Evolutionary conservation across 2,329 filamentous ascomycete genomes (phyloP), one percentile per base, ranked within the genome.

Genomic region (Fusarium globosum): DNA sequence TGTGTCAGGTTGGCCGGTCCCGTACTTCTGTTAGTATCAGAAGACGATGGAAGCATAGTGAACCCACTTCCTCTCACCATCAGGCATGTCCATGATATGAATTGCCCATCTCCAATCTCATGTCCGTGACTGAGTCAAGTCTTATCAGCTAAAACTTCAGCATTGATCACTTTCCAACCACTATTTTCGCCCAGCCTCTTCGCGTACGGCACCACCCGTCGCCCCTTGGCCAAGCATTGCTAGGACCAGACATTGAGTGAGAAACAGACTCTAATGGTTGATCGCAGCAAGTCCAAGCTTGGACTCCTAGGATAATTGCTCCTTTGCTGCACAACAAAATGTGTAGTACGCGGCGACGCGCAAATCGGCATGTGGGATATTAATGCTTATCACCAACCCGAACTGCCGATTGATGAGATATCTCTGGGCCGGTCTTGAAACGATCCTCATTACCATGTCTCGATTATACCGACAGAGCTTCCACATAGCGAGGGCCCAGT

Each of bases 181-280:
- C 89, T 68, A 85, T 86, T 55, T 88, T 91, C 68, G 89, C 87
- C 89, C 90, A 92, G 6, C 89, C 89, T 30, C 90, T 89, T 79
- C 91, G 90, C 91, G 73, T 91, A 88, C 43, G 88, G 82, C 78
- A 87, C 83, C 26, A 90, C 89, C 76, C 84, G 84, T 79, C 91
- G 89, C 15, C 88, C 88, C 78, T 91, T 88, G 9, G 90, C 89
- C 78, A 84, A 89, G 75, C 89, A 91, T 65, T 90, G 86, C 89
- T 88, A 91, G 18, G 88, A 88, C 20, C 86, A 88, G 18, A 87
- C 88, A 76, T 90, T 91, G 74, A 91, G 89, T 45, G 86, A 88
- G 57, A 92, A 74, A 79, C 87, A 87, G 20, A 86, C 87, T 30
- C 30, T 30, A 12, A 30, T 13, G 30, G 74, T 86, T 86, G 77